Conservation (phyloP, 176 grass and related monocot species). For the barley (Hordeum vulgare) region DNA sequence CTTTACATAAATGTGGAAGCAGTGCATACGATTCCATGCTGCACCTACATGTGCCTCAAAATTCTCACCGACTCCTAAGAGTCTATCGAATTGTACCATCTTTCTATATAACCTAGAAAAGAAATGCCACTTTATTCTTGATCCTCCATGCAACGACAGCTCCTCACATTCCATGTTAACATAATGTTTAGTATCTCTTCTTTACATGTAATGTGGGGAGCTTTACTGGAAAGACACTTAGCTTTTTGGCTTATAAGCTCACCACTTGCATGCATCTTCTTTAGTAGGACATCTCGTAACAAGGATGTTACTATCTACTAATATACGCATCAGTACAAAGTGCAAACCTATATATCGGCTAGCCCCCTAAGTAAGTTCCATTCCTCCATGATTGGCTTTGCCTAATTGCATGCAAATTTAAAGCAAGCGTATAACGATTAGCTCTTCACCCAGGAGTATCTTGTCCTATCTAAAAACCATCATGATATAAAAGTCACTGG, state of each 20-base stretch:
- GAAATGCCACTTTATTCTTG: slow-evolving; percentile 7
- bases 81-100: slow-evolving; percentile 18
- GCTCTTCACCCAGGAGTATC: slow-evolving; percentile 31
- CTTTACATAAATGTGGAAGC: slow-evolving; percentile 21
- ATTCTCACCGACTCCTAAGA: slow-evolving; percentile 11
- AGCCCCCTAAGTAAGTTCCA: slow-evolving; percentile 19
- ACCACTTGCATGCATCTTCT: slow-evolving; percentile 30
- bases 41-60: slow-evolving; percentile 27
- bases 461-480: slow-evolving; percentile 19
- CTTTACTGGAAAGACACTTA: slow-evolving; percentile 43
- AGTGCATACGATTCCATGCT: slow-evolving; percentile 33
- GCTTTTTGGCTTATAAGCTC: slow-evolving; percentile 39
- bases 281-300: slow-evolving; percentile 19
- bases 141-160: slow-evolving; percentile 22
- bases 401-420: slow-evolving; percentile 17
- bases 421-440: slow-evolving; percentile 11
- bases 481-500: background rate
- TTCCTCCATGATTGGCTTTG: slow-evolving; percentile 28
- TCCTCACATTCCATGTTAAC: slow-evolving; percentile 29
- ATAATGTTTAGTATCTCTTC: slow-evolving; percentile 39
- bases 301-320: slow-evolving; percentile 27
- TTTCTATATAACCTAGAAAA: slow-evolving; percentile 24
- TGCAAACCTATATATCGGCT: slow-evolving; percentile 6
- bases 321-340: slow-evolving; percentile 36
- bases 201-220: slow-evolving; percentile 35